phyloP scores from a whole-genome alignment of 2,329 filamentous ascomycete genomes.

The Capronia epimyces region DNA sequence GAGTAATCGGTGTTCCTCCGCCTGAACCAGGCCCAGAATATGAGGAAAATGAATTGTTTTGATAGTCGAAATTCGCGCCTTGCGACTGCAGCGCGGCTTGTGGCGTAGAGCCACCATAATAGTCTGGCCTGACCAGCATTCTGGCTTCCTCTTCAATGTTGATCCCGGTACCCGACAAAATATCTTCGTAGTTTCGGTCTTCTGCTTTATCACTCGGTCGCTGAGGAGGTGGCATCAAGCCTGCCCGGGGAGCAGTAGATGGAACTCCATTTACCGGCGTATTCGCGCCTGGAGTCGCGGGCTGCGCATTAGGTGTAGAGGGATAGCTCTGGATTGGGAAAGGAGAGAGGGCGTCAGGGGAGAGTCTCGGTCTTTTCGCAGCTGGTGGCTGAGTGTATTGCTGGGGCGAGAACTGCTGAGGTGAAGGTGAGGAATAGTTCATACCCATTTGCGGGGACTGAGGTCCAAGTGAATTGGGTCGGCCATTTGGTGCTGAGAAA shows the following conservation, averaged over 20 bases:
- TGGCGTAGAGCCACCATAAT: conserved; percentile 17
- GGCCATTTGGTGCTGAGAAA: conserved; percentile 18
- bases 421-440: conserved; percentile 56
- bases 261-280: conserved; percentile 52
- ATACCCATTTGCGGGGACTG: conserved; percentile 24
- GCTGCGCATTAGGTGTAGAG: conserved; percentile 32
- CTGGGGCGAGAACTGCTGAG: conserved; percentile 53
- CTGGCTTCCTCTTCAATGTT: conserved; percentile 26
- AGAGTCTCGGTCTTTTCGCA: conserved; percentile 66
- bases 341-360: conserved; percentile 60
- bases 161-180: conserved; percentile 24
- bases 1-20: conserved; percentile 5
- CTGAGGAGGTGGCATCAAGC: conserved; percentile 60
- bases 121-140: conserved; percentile 21
- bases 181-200: conserved; percentile 25
- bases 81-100: conserved; percentile 10
- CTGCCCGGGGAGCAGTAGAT: conserved; percentile 37
- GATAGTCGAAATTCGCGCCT: conserved; percentile 12
- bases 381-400: conserved; percentile 51
- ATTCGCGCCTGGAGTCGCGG: conserved; percentile 29
- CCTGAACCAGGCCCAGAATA: conserved; percentile 10
- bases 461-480: conserved; percentile 25
- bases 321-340: conserved; percentile 44
- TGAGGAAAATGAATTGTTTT: conserved; percentile 14
- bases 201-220: conserved; percentile 41